These are phyloP conservation scores for Notholithocarpus densiflorus DNA, from an alignment of 306 rosid genomes.

Conservation along the genomic window DNA sequence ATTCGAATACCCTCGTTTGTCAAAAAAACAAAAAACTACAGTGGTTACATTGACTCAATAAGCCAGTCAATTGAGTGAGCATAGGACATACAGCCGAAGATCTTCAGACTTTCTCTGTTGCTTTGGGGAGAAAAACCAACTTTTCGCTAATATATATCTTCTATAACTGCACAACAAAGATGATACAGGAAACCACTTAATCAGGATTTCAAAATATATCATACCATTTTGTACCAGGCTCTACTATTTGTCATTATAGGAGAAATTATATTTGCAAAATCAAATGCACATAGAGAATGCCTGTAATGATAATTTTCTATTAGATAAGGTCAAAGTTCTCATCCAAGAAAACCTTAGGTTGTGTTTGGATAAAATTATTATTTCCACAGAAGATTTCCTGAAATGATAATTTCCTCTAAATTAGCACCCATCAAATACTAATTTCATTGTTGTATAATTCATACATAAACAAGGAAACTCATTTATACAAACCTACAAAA, in stretches of 20 bases:
- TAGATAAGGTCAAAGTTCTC: neutral
- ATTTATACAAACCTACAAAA: too few species aligned
- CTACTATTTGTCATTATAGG: neutral
- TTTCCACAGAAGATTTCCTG: too few species aligned
- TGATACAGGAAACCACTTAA: conserved; percentile 16
- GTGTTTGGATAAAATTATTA: too few species aligned
- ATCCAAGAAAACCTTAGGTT: neutral
- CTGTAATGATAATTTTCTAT: neutral
- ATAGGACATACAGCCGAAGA: conserved; percentile 18
- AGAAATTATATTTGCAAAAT: neutral
- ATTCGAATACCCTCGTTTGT: too few species aligned
- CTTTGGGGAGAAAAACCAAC: conserved; percentile 18
- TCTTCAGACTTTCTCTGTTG: conserved; percentile 27
- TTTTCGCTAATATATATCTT: conserved; percentile 1
- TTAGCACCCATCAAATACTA: too few species aligned
- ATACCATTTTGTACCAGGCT: neutral
- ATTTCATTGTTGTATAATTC: too few species aligned
- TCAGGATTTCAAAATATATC: conserved; percentile 17
- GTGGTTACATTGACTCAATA: neutral
- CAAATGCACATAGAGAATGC: neutral
- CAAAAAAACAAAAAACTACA: too few species aligned
- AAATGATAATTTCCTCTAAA: too few species aligned
- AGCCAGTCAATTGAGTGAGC: conserved; percentile 24
- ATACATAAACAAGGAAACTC: too few species aligned
- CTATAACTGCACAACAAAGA: conserved; percentile 30